Conservation (phyloP, 352 stramenopile species). For the Phytophthora uliginosa region DNA sequence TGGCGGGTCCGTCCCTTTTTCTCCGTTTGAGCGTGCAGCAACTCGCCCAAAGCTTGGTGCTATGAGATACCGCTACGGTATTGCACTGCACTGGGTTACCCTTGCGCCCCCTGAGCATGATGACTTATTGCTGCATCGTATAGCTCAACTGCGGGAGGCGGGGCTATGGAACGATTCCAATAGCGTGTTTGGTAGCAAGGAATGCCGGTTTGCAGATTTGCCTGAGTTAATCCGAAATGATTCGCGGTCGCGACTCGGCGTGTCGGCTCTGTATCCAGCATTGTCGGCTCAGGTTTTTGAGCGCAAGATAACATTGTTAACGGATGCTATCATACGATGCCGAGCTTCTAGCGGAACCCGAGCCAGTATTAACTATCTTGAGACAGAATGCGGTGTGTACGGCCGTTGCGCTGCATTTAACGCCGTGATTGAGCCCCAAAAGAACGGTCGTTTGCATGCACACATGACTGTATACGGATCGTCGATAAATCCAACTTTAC, state of each 20-base stretch:
- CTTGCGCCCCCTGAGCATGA: conserved; percentile 37
- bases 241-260: background rate
- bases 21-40: conserved; percentile 29
- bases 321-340: conserved; percentile 2
- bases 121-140: conserved; percentile 21
- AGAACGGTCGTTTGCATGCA: conserved; percentile 24
- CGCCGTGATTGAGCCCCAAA: conserved; percentile 27
- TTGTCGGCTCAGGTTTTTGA: conserved; percentile 17
- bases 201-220: conserved; percentile 9
- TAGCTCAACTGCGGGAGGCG: background rate
- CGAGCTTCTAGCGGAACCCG: background rate
- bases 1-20: conserved; percentile 32
- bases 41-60: conserved; percentile 29
- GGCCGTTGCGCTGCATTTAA: conserved; percentile 19
- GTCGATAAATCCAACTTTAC: conserved; percentile 8
- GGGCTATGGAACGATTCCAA: conserved; percentile 1
- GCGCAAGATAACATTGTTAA: background rate
- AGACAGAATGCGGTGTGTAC: conserved; percentile 11
- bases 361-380: conserved; percentile 9
- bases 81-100: conserved; percentile 31
- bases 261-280: conserved; percentile 20
- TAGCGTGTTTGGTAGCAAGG: background rate
- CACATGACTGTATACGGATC: conserved; percentile 23
- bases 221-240: conserved; percentile 1
- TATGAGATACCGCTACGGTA: conserved; percentile 29